These are phyloP conservation scores for Cruciata laevipes DNA, from an alignment of 257 asterid genomes.

Conservation along the genomic window DNA sequence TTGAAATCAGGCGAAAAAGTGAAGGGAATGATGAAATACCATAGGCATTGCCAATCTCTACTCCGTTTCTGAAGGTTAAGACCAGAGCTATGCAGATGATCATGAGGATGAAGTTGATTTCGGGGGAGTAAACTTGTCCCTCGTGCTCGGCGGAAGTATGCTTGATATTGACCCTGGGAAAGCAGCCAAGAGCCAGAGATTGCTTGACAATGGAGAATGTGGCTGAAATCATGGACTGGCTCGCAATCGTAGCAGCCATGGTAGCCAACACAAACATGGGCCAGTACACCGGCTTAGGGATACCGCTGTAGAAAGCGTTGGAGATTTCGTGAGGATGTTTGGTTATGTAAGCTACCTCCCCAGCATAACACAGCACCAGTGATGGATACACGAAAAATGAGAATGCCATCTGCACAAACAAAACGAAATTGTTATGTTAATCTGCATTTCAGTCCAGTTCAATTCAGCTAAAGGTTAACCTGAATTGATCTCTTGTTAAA, in stretches of 20 bases:
- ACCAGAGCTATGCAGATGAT: slow-evolving; percentile 41
- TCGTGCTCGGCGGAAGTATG: slow-evolving; percentile 54
- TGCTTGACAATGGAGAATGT: slow-evolving; percentile 61
- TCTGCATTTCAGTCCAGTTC: neutral
- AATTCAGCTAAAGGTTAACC: neutral
- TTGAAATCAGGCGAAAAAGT: too few species aligned
- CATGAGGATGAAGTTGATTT: slow-evolving; percentile 45
- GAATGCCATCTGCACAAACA: slow-evolving; percentile 14
- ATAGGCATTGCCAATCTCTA: slow-evolving; percentile 51
- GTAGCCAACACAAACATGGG: slow-evolving; percentile 66
- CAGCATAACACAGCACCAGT: slow-evolving; percentile 10
- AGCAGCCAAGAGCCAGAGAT: slow-evolving; percentile 53
- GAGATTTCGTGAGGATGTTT: slow-evolving; percentile 15
- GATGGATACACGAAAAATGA: slow-evolving; percentile 20
- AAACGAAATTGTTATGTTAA: neutral
- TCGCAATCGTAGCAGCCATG: slow-evolving; percentile 39
- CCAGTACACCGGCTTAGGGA: slow-evolving; percentile 55
- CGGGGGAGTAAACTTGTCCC: slow-evolving; percentile 73
- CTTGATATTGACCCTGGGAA: slow-evolving; percentile 50
- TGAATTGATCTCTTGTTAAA: slow-evolving; percentile 27
- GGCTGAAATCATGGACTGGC: slow-evolving; percentile 73
- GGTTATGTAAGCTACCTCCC: slow-evolving; percentile 20
- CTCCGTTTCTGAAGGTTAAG: slow-evolving; percentile 42
- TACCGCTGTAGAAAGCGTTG: slow-evolving; percentile 20
- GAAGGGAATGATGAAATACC: slow-evolving; percentile 24